Base-by-base conservation (phyloP, 129 eudicot species). In the Helianthus tuberosus region DNA sequence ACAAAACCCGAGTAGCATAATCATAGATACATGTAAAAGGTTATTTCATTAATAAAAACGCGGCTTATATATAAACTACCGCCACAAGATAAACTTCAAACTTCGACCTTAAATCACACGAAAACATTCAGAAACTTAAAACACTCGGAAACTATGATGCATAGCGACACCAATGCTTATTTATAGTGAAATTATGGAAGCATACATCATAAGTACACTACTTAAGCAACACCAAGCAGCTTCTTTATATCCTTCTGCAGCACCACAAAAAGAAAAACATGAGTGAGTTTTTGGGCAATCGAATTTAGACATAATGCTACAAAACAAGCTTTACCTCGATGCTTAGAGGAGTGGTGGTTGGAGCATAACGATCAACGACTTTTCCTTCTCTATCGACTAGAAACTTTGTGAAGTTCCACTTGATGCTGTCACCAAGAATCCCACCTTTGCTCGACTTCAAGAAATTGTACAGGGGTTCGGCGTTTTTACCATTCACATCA, bases 341-440 rank as follows among this genome's bases (percentile, higher is more conserved):
- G 91, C 98, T 90, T 3, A 91, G 81, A 60, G 98, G 98, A 88
- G 96, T 79, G 36, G 98, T 93, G 51, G 98, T 93, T 68, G 98
- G 98, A 11, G 98, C 98, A 84, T 90, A 93, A 43, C 98, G 98
- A 62, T 93, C 98, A 13, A 88, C 89, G 54, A 93, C 98, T 1
- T 84, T 83, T 6, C 98, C 98, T 59, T 93, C 89, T 75, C 69
- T 82, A 55, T 93, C 81, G 9, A 93, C 96, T 9, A 93, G 82
- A 73, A 93, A 93, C 64, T 93, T 93, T 23, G 96, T 74, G 88
- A 93, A 93, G 74, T 93, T 93, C 98, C 98, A 93, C 67, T 93
- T 93, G 60, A 93, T 88, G 11, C 86, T 80, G 48, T 93, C 96
- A n/a, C 98, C 98, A 15, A 93, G 84, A 48, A 93, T 77, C 59